These are phyloP conservation scores for Spongispora temasekensis DNA, from an alignment of 1,284 basidiomycete genomes.

Conservation along the genomic window DNA sequence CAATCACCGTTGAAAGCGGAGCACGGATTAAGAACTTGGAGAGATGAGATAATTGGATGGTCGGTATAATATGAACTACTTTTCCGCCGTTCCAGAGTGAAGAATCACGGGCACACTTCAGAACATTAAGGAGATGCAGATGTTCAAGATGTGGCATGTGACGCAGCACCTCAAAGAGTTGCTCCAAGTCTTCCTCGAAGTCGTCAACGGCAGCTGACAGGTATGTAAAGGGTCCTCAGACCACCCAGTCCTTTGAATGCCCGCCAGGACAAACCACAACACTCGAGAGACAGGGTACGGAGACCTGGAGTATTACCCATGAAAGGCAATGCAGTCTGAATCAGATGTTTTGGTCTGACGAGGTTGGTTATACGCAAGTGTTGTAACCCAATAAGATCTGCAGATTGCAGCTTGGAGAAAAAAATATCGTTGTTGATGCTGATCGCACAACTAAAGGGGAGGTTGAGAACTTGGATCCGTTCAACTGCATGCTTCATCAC, in stretches of 20 bases:
- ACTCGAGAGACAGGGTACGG: not conserved
- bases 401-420: too few species aligned
- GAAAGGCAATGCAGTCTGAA: not conserved
- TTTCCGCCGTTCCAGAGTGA: not conserved
- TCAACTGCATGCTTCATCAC: not conserved
- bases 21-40: not conserved
- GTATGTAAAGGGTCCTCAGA: not conserved
- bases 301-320: not conserved
- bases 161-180: slow-evolving; percentile 26
- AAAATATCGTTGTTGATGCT: not conserved
- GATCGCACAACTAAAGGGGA: not conserved
- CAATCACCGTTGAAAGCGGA: slow-evolving; percentile 5
- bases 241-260: not conserved
- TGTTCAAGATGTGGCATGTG: slow-evolving; percentile 30
- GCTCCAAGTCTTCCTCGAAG: slow-evolving; percentile 3
- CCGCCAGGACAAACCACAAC: not conserved
- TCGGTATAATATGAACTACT: not conserved
- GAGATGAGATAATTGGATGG: not conserved
- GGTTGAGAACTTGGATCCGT: slow-evolving; percentile 2
- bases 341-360: too few species aligned
- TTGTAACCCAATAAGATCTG: too few species aligned
- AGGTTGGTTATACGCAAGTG: too few species aligned
- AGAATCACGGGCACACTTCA: not conserved
- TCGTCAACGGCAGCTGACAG: too few species aligned
- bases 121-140: not conserved